Evolutionary conservation across 495 filamentous ascomycete species (phyloP).

Genomic region (Elaphomyces granulatus): DNA sequence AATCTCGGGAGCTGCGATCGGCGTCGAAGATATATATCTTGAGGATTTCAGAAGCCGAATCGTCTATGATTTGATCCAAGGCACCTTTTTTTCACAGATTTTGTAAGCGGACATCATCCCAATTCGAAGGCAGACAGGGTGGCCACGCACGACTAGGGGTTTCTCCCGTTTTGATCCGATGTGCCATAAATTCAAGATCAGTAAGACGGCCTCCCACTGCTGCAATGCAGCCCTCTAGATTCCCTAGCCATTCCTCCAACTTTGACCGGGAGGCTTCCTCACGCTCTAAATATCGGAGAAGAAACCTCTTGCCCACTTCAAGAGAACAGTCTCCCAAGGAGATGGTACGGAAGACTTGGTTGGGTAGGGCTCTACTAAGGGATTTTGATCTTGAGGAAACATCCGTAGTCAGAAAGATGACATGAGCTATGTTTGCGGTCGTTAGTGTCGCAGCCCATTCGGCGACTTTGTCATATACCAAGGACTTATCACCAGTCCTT

Average conservation of each 20-base stretch:
- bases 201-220: constrained; percentile 79
- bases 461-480: constrained; percentile 81
- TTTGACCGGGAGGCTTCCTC: constrained; percentile 10
- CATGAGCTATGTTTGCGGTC: constrained; percentile 81
- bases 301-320: constrained; percentile 74
- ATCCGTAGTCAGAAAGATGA: constrained; percentile 93
- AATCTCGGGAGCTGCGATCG: constrained; percentile 33
- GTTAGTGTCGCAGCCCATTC: constrained; percentile 88
- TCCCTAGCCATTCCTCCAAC: constrained; percentile 27
- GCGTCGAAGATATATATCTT: constrained; percentile 76
- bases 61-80: constrained; percentile 78
- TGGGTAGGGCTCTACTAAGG: constrained; percentile 73
- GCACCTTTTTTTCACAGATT: constrained; percentile 38
- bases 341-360: constrained; percentile 78
- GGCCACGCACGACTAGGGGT: constrained; percentile 43
- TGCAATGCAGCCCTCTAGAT: constrained; percentile 71
- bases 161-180: constrained; percentile 83
- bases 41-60: constrained; percentile 75
- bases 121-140: neutral
- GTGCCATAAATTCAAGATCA: constrained; percentile 82
- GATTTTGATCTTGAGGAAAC: constrained; percentile 80
- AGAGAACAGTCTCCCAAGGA: constrained; percentile 72
- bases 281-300: constrained; percentile 63
- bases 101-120: too few species aligned
- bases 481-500: constrained; percentile 50